phyloP scores from a whole-genome alignment of 176 grass and related monocot species.

The Aechmea fasciata region DNA sequence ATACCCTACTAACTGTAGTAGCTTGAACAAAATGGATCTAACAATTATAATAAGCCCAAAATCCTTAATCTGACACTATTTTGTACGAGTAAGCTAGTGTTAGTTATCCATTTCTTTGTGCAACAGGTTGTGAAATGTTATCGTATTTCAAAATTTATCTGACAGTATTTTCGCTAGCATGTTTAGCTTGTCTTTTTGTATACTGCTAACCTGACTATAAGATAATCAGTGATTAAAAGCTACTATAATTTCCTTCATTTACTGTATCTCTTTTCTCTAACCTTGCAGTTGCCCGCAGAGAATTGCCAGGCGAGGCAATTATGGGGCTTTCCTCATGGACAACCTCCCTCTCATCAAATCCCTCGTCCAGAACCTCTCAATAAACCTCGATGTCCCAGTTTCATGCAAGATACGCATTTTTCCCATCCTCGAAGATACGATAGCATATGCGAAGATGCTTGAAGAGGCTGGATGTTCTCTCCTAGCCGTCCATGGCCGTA shows the following conservation, averaged over 20 bases:
- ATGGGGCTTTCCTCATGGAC: slow-evolving; percentile 97
- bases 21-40: too few relatives aligned
- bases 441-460: slow-evolving; percentile 89
- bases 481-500: slow-evolving; percentile 88
- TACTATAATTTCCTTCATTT: neutral
- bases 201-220: too few relatives aligned
- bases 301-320: slow-evolving; percentile 84
- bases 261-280: slow-evolving; percentile 16
- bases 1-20: too few relatives aligned
- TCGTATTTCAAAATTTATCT: too few relatives aligned
- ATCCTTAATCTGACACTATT: too few relatives aligned
- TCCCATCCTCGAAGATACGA: slow-evolving; percentile 63
- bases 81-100: too few relatives aligned
- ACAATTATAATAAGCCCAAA: too few relatives aligned
- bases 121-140: too few relatives aligned
- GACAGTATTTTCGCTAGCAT: too few relatives aligned
- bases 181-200: too few relatives aligned
- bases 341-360: slow-evolving; percentile 77
- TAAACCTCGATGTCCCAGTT: slow-evolving; percentile 80
- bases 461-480: slow-evolving; percentile 90
- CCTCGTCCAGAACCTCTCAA: slow-evolving; percentile 58
- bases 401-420: slow-evolving; percentile 88
- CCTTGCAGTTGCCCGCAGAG: slow-evolving; percentile 79
- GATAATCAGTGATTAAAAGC: neutral
- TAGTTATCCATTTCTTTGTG: too few relatives aligned